Conservation (phyloP, 176 grass and related monocot genomes). For the Saccharum officinarum region DNA sequence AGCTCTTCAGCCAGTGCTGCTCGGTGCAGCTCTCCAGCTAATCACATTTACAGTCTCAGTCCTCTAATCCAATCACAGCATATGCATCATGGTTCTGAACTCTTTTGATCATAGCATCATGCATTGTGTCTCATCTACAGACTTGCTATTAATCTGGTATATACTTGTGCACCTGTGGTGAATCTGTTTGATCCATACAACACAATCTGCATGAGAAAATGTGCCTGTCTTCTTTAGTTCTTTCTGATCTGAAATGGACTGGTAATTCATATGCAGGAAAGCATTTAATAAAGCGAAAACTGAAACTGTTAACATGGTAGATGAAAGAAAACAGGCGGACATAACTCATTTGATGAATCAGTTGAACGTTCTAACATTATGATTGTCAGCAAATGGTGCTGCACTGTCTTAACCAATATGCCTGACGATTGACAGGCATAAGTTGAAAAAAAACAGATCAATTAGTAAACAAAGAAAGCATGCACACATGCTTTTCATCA, state of each 20-base stretch:
- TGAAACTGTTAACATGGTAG: neutral
- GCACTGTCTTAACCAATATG: neutral
- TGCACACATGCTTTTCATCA: conserved; percentile 6
- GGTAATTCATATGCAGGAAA: neutral
- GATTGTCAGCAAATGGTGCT: conserved; percentile 12
- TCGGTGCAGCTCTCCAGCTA: conserved; percentile 47
- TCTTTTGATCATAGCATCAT: neutral
- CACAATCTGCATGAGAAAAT: conserved; percentile 7
- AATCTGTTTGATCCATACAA: conserved; percentile 20
- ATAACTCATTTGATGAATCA: conserved; percentile 4
- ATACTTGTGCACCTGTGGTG: conserved; percentile 2
- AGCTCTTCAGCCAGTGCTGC: conserved; percentile 70
- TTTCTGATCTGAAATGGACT: conserved; percentile 5
- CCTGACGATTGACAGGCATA: neutral
- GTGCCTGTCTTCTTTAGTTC: neutral
- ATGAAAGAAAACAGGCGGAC: neutral
- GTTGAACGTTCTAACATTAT: neutral
- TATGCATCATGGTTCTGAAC: conserved; percentile 26
- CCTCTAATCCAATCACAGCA: neutral
- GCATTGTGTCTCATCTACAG: neutral
- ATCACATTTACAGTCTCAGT: conserved; percentile 3
- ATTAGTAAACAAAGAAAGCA: neutral
- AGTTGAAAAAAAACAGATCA: neutral
- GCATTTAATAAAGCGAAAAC: neutral
- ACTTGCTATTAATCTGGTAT: neutral